Evolutionary conservation across 2,329 filamentous ascomycete genomes (phyloP).

Genomic region (Cercospora sesami): DNA sequence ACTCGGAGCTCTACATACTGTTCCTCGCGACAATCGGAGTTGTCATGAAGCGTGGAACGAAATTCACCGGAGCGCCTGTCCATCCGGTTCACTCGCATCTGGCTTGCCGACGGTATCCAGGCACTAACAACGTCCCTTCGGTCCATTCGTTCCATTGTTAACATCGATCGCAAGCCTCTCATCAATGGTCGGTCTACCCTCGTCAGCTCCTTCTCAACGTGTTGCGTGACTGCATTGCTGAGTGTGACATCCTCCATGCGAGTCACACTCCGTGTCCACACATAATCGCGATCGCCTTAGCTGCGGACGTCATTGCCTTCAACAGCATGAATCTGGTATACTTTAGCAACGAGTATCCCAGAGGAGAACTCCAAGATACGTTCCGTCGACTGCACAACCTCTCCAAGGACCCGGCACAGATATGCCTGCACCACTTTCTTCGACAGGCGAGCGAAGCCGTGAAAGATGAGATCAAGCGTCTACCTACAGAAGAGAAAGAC

Average conservation of each 20-base stretch:
- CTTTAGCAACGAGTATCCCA: conserved; percentile 53
- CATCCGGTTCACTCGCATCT: not conserved
- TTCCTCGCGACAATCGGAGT: not conserved
- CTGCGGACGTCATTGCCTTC: not conserved
- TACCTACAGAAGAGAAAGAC: conserved; percentile 36
- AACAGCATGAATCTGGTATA: conserved; percentile 38
- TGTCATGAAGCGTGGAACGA: not conserved
- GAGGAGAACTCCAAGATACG: conserved; percentile 47
- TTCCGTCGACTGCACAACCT: conserved; percentile 44
- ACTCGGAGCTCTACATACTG: not conserved
- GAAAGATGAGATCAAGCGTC: conserved; percentile 43
- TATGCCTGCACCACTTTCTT: conserved; percentile 45
- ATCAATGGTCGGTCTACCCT: not conserved
- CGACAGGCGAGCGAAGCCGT: conserved; percentile 44
- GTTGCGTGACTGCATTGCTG: not conserved
- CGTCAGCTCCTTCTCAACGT: not conserved
- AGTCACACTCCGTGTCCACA: not conserved
- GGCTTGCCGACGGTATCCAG: not conserved
- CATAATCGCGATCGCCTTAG: not conserved
- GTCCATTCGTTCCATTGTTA: not conserved
- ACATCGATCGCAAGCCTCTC: not conserved
- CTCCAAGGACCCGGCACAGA: conserved; percentile 44
- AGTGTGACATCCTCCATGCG: not conserved
- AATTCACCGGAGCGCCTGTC: not conserved
- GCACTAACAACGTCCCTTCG: not conserved